A percentile compares a stretch with the other conserved stretches of the same genome.
These are phyloP conservation scores for Cocos nucifera DNA, from an alignment of 176 grass and related monocot species.

Conservation along the genomic window DNA sequence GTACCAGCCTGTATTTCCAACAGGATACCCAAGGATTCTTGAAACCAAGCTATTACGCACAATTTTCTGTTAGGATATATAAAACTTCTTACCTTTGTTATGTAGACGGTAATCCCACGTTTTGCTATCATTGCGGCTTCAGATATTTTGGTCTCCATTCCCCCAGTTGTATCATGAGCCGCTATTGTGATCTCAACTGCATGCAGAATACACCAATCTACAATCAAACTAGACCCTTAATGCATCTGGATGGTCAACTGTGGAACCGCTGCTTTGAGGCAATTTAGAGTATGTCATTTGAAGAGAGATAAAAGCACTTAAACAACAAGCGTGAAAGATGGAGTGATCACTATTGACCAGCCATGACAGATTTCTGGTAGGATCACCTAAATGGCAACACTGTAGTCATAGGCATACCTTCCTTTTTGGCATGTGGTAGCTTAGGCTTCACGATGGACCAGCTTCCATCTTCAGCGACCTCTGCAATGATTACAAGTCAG, in stretches of 20 bases:
- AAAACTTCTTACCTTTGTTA: constrained; percentile 49
- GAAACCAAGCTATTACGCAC: neutral
- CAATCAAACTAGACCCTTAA: no score
- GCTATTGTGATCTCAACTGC: constrained; percentile 83
- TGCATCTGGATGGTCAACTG: no score
- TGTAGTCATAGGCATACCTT: constrained; percentile 19
- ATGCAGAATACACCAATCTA: neutral
- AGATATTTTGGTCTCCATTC: constrained; percentile 88
- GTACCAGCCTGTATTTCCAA: constrained; percentile 49
- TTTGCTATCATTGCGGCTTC: constrained; percentile 80
- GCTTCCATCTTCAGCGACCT: constrained; percentile 58
- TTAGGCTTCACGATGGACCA: constrained; percentile 70
- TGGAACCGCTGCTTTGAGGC: no score
- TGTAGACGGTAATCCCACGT: constrained; percentile 83
- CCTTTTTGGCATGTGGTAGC: constrained; percentile 31
- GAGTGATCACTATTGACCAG: no score
- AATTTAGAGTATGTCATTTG: no score
- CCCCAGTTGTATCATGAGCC: constrained; percentile 84
- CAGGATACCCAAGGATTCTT: neutral
- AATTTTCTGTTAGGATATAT: no score
- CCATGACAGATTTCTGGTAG: no score
- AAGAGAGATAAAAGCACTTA: no score
- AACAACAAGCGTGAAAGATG: no score
- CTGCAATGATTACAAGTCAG: constrained; percentile 27
- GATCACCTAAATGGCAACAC: no score